Percentiles rank a stretch among this genome's conserved stretches.
Evolutionary conservation across 495 filamentous ascomycete species (phyloP).

Genomic region (Aspergillus nanangensis): DNA sequence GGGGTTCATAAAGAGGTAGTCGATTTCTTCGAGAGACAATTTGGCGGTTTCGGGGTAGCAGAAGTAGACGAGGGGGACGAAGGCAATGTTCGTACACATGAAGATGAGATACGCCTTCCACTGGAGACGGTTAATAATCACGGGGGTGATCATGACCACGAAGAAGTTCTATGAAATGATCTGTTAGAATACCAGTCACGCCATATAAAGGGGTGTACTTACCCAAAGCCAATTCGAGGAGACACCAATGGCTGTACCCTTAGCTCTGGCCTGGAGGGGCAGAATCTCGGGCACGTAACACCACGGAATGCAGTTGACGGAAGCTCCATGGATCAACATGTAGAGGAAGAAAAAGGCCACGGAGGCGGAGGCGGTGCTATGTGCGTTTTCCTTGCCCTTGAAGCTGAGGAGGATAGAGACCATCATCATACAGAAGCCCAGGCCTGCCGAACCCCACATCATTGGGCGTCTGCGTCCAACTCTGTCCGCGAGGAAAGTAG

Average conservation of each 20-base stretch:
- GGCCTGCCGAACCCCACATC: slow-evolving; percentile 50
- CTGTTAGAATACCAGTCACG: background rate
- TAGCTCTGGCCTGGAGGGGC: slow-evolving; percentile 36
- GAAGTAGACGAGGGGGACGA: slow-evolving; percentile 41
- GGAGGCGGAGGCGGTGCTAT: slow-evolving; percentile 28
- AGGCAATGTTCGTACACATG: slow-evolving; percentile 49
- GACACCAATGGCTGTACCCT: slow-evolving; percentile 39
- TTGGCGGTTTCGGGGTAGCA: slow-evolving; percentile 38
- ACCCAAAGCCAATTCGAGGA: slow-evolving; percentile 42
- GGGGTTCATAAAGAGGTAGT: slow-evolving; percentile 24
- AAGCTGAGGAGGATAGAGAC: slow-evolving; percentile 44
- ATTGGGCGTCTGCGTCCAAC: slow-evolving; percentile 55
- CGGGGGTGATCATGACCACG: slow-evolving; percentile 57
- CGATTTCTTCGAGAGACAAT: slow-evolving; percentile 38
- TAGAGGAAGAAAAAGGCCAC: slow-evolving; percentile 46
- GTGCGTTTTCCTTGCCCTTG: slow-evolving; percentile 22
- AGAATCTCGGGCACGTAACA: slow-evolving; percentile 44
- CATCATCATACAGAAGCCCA: slow-evolving; percentile 49
- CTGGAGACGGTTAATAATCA: slow-evolving; percentile 46
- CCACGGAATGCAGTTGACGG: slow-evolving; percentile 47
- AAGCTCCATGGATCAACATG: slow-evolving; percentile 46
- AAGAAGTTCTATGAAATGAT: slow-evolving; percentile 48
- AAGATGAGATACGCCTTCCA: slow-evolving; percentile 62
- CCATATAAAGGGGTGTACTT: background rate
- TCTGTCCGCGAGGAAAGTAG: slow-evolving; percentile 37